A percentile compares a stretch with the other conserved stretches of the same genome.
Conservation (phyloP, 2,329 filamentous ascomycete genomes). For the Alternaria conjuncta region DNA sequence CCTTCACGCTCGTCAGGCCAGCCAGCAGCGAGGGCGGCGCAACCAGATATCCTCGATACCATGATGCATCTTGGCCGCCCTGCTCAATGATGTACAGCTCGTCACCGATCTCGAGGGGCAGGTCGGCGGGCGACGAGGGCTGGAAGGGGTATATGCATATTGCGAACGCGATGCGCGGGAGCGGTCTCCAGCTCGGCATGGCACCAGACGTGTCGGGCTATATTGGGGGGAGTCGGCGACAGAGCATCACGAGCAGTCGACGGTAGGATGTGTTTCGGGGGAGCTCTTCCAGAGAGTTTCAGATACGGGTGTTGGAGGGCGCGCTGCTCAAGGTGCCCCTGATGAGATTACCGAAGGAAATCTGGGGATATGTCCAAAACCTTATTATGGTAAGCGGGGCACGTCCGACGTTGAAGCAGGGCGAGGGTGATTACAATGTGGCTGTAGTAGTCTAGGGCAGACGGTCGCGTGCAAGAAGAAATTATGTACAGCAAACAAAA, state of each 20-base stretch:
- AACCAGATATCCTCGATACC: constrained; percentile 94
- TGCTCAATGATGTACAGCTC: constrained; percentile 99
- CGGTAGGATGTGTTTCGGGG: neutral
- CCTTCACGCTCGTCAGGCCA: constrained; percentile 86
- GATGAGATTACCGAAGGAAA: constrained; percentile 14
- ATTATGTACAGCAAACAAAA: constrained; percentile 9
- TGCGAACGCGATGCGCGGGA: constrained; percentile 96
- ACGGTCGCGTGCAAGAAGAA: constrained; percentile 1
- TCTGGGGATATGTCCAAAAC: constrained; percentile 16
- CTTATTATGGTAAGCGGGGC: constrained; percentile 16
- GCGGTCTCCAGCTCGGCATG: constrained; percentile 80
- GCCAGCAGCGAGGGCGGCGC: constrained; percentile 92
- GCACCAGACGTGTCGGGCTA: constrained; percentile 40
- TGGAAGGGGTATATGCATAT: constrained; percentile 95
- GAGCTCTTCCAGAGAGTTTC: constrained; percentile 6
- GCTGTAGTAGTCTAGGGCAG: neutral
- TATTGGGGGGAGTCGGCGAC: constrained; percentile 33
- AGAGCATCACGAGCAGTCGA: constrained; percentile 40
- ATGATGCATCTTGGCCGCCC: constrained; percentile 81
- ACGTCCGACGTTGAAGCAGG: constrained; percentile 2
- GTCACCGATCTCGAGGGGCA: constrained; percentile 96
- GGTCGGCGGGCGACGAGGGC: constrained; percentile 83
- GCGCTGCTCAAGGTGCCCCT: constrained; percentile 20
- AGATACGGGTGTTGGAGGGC: constrained; percentile 1
- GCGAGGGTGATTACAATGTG: neutral